Conservation (phyloP, 1,284 basidiomycete species). For the Leccinum insolens region DNA sequence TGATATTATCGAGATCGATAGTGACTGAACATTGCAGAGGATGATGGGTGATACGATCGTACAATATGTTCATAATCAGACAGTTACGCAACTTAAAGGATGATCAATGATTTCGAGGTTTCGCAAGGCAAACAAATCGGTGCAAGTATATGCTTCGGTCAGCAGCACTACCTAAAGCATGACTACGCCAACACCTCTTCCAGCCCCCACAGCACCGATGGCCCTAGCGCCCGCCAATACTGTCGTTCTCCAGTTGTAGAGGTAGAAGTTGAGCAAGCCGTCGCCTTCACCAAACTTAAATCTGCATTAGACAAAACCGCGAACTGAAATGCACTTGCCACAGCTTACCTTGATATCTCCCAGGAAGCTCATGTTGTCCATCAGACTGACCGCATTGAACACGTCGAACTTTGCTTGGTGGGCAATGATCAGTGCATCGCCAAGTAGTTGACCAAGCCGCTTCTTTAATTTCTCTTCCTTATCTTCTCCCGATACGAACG, state of each 20-base stretch:
- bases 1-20: conserved; percentile 74
- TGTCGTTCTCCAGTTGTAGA: conserved; percentile 93
- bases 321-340: conserved; percentile 10
- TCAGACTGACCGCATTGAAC: conserved; percentile 91
- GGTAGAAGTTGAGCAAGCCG: conserved; percentile 87
- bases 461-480: conserved; percentile 65
- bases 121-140: not conserved
- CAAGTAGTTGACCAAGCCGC: conserved; percentile 74
- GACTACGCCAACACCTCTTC: conserved; percentile 78
- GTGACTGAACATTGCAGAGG: conserved; percentile 48
- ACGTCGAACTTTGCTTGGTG: conserved; percentile 91
- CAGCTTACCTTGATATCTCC: conserved; percentile 74
- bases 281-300: conserved; percentile 87
- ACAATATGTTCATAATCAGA: conserved; percentile 14
- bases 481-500: conserved; percentile 61
- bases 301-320: conserved; percentile 9
- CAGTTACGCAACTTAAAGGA: not conserved
- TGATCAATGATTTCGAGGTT: conserved; percentile 3
- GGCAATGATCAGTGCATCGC: conserved; percentile 81
- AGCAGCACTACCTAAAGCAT: conserved; percentile 58
- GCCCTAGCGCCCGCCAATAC: conserved; percentile 69
- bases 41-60: conserved; percentile 4
- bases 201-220: conserved; percentile 54
- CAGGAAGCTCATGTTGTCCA: conserved; percentile 91
- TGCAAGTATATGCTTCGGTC: not conserved